Evolutionary conservation across 257 asterid genomes (phyloP).

Genomic region (Apocynum venetum): DNA sequence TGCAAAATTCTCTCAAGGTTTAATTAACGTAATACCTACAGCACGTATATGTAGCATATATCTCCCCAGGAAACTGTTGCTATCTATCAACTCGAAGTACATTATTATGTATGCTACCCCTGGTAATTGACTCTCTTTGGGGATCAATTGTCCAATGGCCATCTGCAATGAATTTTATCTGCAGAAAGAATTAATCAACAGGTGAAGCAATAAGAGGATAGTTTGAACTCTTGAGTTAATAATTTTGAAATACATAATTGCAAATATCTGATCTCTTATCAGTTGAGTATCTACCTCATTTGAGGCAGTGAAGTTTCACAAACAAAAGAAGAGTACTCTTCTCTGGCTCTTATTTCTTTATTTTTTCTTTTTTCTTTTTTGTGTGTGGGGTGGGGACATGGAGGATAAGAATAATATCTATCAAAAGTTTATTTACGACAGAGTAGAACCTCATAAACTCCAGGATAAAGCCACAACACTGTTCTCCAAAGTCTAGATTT

Average conservation of each 20-base stretch:
- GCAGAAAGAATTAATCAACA: constrained; percentile 10
- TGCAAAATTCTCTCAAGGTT: background rate
- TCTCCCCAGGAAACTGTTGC: constrained; percentile 6
- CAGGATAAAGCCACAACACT: constrained; percentile 90
- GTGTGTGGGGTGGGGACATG: background rate
- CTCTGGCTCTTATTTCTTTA: background rate
- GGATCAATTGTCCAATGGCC: constrained; percentile 79
- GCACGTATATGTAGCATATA: background rate
- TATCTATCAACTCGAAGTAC: constrained; percentile 74
- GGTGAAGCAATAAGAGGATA: background rate
- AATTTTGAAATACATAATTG: background rate
- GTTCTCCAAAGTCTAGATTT: constrained; percentile 59
- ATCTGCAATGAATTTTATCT: constrained; percentile 83
- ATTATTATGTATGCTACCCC: constrained; percentile 61
- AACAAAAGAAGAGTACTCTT: background rate
- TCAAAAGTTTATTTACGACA: background rate
- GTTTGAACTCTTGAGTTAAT: background rate
- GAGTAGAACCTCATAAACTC: constrained; percentile 73
- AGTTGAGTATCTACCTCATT: background rate
- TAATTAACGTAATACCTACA: background rate
- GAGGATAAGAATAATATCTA: background rate
- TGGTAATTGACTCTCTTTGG: constrained; percentile 47
- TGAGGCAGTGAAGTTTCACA: background rate
- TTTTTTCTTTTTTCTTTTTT: background rate
- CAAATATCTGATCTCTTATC: background rate